Evolutionary conservation across 1,139 yeast species (phyloP).

Genomic region (Petasospora rhodanensis): DNA sequence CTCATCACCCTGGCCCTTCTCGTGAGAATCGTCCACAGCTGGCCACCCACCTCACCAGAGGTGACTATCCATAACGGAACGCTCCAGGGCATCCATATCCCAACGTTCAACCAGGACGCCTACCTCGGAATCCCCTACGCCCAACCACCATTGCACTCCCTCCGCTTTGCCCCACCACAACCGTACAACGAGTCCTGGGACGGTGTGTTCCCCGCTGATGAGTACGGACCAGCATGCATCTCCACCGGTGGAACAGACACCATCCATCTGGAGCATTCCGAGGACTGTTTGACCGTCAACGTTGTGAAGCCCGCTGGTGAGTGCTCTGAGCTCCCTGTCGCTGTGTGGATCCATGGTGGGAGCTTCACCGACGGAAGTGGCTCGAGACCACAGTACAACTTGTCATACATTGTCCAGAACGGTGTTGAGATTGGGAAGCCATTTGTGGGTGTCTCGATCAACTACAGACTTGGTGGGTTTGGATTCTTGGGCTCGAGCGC

Average conservation of each 20-base stretch:
- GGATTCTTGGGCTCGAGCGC: constrained; percentile 31
- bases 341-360: constrained; percentile 36
- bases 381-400: constrained; percentile 28
- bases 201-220: constrained; percentile 9
- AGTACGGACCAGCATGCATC: constrained; percentile 18
- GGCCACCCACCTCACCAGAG: no score
- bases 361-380: constrained; percentile 29
- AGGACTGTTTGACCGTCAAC: constrained; percentile 46
- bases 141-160: constrained; percentile 22
- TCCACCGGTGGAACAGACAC: constrained; percentile 9
- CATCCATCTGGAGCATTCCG: constrained; percentile 9
- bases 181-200: constrained; percentile 14
- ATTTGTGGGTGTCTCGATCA: constrained; percentile 32
- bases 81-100: constrained; percentile 9
- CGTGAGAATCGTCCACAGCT: no score
- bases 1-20: no score
- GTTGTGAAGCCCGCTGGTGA: constrained; percentile 63
- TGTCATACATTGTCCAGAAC: constrained; percentile 24
- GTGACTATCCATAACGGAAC: constrained; percentile 12
- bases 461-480: constrained; percentile 32
- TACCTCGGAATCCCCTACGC: constrained; percentile 27
- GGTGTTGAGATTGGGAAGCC: constrained; percentile 24
- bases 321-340: constrained; percentile 32
- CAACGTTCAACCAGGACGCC: constrained; percentile 17
- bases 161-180: constrained; percentile 23